Evolutionary conservation across 179 eudicot genomes (phyloP), one percentile per base, ranked within the genome.

Genomic region (Vitellaria paradoxa): DNA sequence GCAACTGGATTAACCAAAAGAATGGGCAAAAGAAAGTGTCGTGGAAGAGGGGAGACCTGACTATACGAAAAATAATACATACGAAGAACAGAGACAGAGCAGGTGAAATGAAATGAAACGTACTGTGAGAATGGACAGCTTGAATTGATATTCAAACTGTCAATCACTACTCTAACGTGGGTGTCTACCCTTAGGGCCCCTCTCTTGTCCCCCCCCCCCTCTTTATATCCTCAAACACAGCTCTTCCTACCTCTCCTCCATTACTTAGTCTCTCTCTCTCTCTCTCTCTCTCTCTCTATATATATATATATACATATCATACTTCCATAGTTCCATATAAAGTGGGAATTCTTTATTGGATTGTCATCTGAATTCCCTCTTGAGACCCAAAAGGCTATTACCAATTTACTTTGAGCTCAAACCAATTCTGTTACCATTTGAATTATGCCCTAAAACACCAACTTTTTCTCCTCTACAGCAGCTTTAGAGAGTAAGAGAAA

Each of bases 131-230:
- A 18, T 65, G 46, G 80, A 77, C 80, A 70, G 59, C 70, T 60
- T 57, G 80, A 77, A 60, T 69, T 70, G 75, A 77, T 69, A 77
- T 77, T 70, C 80, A 77, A 77, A 70, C 80, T 61, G 75, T 77
- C 75, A 61, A 30, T 70, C 60, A 59, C 80, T 47, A 12, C 61
- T 8, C 59, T 74, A 13, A 56, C 73, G 46, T 50, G 59, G 15
- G 65, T 20, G 50, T 57, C 42, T 14, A 46, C 40, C 4, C 52
- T 3, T 73, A 61, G 71, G 68, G 37, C 57, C 72, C 72, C 50
- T 20, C 74, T 11, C 24, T 30, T 50, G 60, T 47, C 62, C 42
- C 23, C 42, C 12, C 26, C n/a, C 20, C 62, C 24, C 63, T 62
- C 59, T 77, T 42, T 70, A 37, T 52, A 24, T 14, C 46, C 52